Evolutionary conservation across 2,329 filamentous ascomycete genomes (phyloP).

Genomic region (Fusarium chaquense): DNA sequence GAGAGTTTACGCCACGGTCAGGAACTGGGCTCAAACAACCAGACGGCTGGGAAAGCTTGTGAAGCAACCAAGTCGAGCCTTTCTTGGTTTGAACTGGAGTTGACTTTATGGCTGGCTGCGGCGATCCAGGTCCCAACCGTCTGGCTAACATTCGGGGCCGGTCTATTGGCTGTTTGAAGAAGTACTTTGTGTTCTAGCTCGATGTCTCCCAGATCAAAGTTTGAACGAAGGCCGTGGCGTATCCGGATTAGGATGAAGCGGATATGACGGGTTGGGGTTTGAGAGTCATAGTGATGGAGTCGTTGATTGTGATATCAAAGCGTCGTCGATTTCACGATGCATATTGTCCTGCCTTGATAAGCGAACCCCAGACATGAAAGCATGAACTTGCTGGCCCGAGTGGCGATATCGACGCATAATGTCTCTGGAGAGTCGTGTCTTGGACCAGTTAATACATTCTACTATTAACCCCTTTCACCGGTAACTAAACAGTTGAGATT

Average conservation of each 20-base stretch:
- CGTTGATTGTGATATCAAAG: neutral
- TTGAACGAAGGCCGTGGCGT: slow-evolving; percentile 27
- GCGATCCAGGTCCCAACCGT: slow-evolving; percentile 6
- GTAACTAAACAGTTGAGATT: slow-evolving; percentile 7
- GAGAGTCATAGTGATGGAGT: neutral
- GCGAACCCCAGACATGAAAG: neutral
- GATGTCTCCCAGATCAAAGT: slow-evolving; percentile 11
- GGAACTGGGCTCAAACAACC: slow-evolving; percentile 23
- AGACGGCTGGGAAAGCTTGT: slow-evolving; percentile 53
- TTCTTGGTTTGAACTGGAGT: neutral
- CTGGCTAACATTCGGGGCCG: neutral
- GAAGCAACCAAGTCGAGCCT: neutral
- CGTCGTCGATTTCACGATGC: neutral
- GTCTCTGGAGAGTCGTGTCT: neutral
- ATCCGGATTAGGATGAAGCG: slow-evolving; percentile 25
- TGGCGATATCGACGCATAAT: neutral
- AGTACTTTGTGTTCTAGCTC: slow-evolving; percentile 11
- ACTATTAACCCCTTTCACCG: slow-evolving; percentile 13
- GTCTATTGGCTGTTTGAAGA: slow-evolving; percentile 3
- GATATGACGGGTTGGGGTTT: slow-evolving; percentile 1
- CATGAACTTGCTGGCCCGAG: neutral
- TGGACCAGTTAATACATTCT: neutral
- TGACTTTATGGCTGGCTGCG: slow-evolving; percentile 14
- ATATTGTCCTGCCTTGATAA: neutral
- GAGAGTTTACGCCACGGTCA: slow-evolving; percentile 56